Evolutionary conservation across 371 early-diverging fungal genomes (phyloP).

Genomic region (Mucor sp.): DNA sequence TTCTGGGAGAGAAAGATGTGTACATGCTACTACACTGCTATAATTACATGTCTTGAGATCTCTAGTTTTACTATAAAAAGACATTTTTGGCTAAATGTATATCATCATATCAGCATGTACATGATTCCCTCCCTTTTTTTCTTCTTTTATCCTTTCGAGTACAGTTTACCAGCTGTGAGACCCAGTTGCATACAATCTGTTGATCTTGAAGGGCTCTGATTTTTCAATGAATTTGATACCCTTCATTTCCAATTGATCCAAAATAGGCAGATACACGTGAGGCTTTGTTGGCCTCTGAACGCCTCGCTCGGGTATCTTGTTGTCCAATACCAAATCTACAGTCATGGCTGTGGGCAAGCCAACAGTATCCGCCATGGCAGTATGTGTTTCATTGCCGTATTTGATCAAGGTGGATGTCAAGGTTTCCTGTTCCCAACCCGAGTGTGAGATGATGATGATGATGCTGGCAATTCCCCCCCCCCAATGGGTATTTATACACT

Average conservation of each 20-base stretch:
- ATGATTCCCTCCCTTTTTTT: not conserved
- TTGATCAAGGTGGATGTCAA: slow-evolving; percentile 75
- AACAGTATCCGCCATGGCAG: slow-evolving; percentile 93
- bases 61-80: not conserved
- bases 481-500: not conserved
- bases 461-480: no score
- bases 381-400: slow-evolving; percentile 76
- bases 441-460: no score
- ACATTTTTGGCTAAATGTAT: not conserved
- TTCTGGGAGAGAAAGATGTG: not conserved
- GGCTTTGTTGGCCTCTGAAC: slow-evolving; percentile 76
- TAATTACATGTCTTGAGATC: not conserved
- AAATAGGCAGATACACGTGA: slow-evolving; percentile 78
- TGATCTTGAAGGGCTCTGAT: slow-evolving; percentile 16
- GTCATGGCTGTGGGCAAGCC: slow-evolving; percentile 90
- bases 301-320: slow-evolving; percentile 65
- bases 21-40: not conserved
- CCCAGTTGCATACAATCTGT: slow-evolving; percentile 30
- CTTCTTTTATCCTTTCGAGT: not conserved
- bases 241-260: slow-evolving; percentile 69
- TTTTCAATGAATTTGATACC: slow-evolving; percentile 78
- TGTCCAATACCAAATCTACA: slow-evolving; percentile 78
- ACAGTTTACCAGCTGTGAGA: slow-evolving; percentile 23
- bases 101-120: not conserved
- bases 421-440: no score